phyloP scores from a whole-genome alignment of 495 filamentous ascomycete species.

The Annulohypoxylon moriforme region DNA sequence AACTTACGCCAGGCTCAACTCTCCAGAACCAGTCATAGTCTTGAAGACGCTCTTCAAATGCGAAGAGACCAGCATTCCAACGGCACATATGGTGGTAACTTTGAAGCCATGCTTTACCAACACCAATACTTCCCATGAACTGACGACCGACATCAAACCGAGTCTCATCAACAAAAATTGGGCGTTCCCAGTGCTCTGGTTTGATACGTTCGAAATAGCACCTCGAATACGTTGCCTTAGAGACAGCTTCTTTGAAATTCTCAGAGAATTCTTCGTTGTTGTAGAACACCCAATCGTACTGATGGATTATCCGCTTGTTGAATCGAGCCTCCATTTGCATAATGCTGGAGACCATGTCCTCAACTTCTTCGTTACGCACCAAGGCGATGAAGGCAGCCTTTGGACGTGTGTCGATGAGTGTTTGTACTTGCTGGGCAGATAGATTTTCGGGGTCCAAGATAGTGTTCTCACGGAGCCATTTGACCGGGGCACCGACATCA shows the following conservation, averaged over 20 bases:
- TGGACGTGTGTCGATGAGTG: constrained; percentile 57
- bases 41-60: constrained; percentile 71
- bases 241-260: constrained; percentile 77
- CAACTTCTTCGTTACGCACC: constrained; percentile 79
- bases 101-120: constrained; percentile 66
- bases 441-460: constrained; percentile 28
- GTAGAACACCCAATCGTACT: constrained; percentile 91
- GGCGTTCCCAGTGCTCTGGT: constrained; percentile 77
- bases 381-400: constrained; percentile 88
- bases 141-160: constrained; percentile 65
- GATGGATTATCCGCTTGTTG: constrained; percentile 71
- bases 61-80: constrained; percentile 81
- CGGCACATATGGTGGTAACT: constrained; percentile 80
- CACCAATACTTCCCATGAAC: constrained; percentile 63
- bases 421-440: constrained; percentile 25
- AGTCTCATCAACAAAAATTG: constrained; percentile 71
- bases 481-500: constrained; percentile 18
- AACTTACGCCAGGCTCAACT: constrained; percentile 69
- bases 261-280: constrained; percentile 82
- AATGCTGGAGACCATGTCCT: constrained; percentile 85
- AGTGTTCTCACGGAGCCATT: constrained; percentile 46
- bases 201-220: constrained; percentile 81
- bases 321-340: constrained; percentile 84
- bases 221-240: constrained; percentile 73
- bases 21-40: constrained; percentile 82